Evolutionary conservation across 2,329 filamentous ascomycete genomes (phyloP).

Genomic region (Emydomyces testavorans): DNA sequence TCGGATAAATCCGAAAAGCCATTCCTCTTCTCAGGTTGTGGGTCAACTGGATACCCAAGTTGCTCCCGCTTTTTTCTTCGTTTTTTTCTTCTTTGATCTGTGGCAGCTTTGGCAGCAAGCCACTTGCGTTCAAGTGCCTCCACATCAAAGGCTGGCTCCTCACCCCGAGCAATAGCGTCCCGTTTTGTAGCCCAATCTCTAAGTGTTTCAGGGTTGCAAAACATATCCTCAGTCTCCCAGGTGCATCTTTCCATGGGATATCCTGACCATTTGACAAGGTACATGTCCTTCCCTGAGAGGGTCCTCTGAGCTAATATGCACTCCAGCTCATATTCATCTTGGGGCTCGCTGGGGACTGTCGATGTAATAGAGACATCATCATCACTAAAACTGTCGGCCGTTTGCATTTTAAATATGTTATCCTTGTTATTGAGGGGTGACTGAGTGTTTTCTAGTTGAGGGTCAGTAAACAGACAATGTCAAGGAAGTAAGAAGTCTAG

Average conservation of each 20-base stretch:
- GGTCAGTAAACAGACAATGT: background rate
- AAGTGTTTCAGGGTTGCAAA: conserved; percentile 31
- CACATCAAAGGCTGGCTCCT: conserved; percentile 26
- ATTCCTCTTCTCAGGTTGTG: background rate
- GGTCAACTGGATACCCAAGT: conserved; percentile 15
- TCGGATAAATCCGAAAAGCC: background rate
- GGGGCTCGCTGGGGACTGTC: conserved; percentile 34
- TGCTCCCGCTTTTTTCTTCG: conserved; percentile 23
- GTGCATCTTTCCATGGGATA: conserved; percentile 48
- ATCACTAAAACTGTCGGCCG: conserved; percentile 26
- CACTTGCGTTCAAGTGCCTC: conserved; percentile 23
- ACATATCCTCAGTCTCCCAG: conserved; percentile 41
- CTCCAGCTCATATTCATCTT: conserved; percentile 45
- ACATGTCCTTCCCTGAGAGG: conserved; percentile 32
- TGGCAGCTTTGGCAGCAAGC: conserved; percentile 18
- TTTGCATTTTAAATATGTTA: background rate
- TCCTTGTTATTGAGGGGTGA: background rate
- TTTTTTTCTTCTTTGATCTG: conserved; percentile 20
- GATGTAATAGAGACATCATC: conserved; percentile 48
- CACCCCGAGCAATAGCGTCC: conserved; percentile 23
- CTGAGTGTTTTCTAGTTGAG: background rate
- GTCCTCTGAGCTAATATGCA: conserved; percentile 40
- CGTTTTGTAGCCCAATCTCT: conserved; percentile 32
- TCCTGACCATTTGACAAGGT: conserved; percentile 53
- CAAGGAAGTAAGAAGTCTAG: background rate